Evolutionary conservation across 495 filamentous ascomycete species (phyloP).

Genomic region (Xylaria intraflava): DNA sequence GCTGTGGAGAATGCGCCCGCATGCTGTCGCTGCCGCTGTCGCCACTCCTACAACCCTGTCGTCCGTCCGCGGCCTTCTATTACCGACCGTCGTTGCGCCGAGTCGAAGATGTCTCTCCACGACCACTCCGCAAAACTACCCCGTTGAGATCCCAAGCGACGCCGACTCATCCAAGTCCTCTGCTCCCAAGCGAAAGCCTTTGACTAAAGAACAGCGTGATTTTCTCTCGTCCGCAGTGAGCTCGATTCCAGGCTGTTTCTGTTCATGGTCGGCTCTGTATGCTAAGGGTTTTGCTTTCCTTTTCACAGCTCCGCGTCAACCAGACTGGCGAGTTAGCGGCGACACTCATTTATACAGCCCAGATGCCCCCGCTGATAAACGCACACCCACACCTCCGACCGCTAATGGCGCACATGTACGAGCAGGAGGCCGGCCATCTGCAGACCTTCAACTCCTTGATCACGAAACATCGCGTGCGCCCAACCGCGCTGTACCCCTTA

Average conservation of each 20-base stretch:
- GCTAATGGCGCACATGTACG: conserved; percentile 96
- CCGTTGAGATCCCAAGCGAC: conserved; percentile 6
- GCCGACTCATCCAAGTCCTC: conserved; percentile 9
- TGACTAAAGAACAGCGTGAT: conserved; percentile 62
- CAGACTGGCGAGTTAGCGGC: conserved; percentile 87
- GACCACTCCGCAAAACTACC: neutral
- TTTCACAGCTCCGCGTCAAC: conserved; percentile 64
- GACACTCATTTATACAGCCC: conserved; percentile 75
- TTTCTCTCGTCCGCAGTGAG: conserved; percentile 72
- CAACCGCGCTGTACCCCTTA: conserved; percentile 87
- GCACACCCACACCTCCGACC: conserved; percentile 80
- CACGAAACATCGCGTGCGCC: conserved; percentile 82
- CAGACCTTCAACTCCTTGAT: conserved; percentile 76
- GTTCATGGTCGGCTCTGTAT: neutral
- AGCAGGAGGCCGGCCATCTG: conserved; percentile 87
- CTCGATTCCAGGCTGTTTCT: neutral
- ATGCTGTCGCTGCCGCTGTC: neutral
- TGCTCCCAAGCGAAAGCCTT: conserved; percentile 44
- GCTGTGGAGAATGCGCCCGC: neutral
- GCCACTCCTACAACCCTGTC: neutral
- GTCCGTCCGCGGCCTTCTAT: neutral
- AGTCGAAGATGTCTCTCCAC: conserved; percentile 1
- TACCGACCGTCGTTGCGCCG: neutral
- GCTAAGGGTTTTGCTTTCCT: conserved; percentile 4
- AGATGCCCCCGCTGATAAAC: conserved; percentile 65